Conservation (phyloP, 805 yeast species). For the Kazachstania viticola region DNA sequence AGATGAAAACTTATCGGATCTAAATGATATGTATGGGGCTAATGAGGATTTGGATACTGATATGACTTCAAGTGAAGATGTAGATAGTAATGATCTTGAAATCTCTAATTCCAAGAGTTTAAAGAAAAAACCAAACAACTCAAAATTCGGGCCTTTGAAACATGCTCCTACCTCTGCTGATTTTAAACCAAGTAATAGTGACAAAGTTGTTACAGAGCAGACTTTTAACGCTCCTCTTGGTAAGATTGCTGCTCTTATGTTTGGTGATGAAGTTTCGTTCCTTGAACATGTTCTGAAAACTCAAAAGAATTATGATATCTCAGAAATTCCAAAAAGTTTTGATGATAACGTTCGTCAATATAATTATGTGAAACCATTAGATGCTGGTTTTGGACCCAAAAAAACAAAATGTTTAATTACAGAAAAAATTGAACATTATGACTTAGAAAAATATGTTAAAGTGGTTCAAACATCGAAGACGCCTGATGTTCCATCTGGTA, state of each 20-base stretch:
- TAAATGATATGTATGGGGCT: slow-evolving; percentile 17
- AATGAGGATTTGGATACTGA: slow-evolving; percentile 14
- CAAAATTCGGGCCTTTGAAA: slow-evolving; percentile 29
- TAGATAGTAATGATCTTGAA: slow-evolving; percentile 7
- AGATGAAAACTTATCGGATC: slow-evolving; percentile 7
- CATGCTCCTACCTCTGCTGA: slow-evolving; percentile 39
- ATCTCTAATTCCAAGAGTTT: neutral
- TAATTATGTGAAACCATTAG: slow-evolving; percentile 50
- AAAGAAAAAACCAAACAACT: neutral
- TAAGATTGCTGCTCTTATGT: slow-evolving; percentile 45
- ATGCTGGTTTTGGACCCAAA: slow-evolving; percentile 64
- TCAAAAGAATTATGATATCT: slow-evolving; percentile 53
- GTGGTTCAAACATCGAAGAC: slow-evolving; percentile 51
- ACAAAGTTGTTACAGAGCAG: slow-evolving; percentile 45
- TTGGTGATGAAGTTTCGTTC: slow-evolving; percentile 46
- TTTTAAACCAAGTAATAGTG: slow-evolving; percentile 37
- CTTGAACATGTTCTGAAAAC: slow-evolving; percentile 36
- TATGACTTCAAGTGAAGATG: slow-evolving; percentile 22
- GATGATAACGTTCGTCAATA: slow-evolving; percentile 35
- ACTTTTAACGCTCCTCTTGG: slow-evolving; percentile 55
- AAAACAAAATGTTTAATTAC: slow-evolving; percentile 56
- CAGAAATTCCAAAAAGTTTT: slow-evolving; percentile 34
- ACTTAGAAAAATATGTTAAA: slow-evolving; percentile 36
- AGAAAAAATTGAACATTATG: slow-evolving; percentile 44
- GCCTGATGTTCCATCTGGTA: slow-evolving; percentile 80